phyloP scores from a whole-genome alignment of 768 basidiomycete species.

The Aureoboletus auriporus region DNA sequence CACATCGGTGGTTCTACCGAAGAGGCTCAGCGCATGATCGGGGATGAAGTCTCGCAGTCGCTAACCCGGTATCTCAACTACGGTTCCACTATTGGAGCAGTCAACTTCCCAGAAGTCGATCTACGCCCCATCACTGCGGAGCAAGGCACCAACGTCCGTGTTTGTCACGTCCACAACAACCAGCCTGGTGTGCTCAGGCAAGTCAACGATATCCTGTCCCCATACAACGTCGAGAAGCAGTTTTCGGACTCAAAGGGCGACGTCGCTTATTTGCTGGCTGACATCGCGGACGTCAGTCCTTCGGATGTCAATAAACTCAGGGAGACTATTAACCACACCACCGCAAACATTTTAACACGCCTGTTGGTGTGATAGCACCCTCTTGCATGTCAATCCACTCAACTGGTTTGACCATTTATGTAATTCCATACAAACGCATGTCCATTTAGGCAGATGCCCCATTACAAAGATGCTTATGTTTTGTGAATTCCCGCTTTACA shows the following conservation, averaged over 20 bases:
- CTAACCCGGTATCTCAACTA: conserved; percentile 87
- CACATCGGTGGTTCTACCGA: conserved; percentile 99
- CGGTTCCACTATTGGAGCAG: conserved; percentile 86
- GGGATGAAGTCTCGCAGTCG: conserved; percentile 86
- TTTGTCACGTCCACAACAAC: conserved; percentile 96
- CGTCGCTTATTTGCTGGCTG: conserved; percentile 93
- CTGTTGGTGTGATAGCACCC: conserved; percentile 55
- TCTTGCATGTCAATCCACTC: conserved; percentile 36
- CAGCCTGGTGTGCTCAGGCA: conserved; percentile 90
- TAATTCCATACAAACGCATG: conserved; percentile 5
- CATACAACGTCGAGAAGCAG: conserved; percentile 99
- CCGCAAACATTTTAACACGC: conserved; percentile 86
- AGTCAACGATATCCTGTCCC: conserved; percentile 91
- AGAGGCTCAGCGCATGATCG: conserved; percentile 97
- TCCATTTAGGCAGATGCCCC: background rate
- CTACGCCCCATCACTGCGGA: conserved; percentile 87
- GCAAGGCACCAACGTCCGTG: conserved; percentile 74
- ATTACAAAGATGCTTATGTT: background rate
- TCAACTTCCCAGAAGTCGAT: conserved; percentile 99
- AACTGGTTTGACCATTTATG: conserved; percentile 38
- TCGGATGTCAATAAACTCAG: conserved; percentile 74
- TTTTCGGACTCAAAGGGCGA: conserved; percentile 97
- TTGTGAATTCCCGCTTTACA: background rate
- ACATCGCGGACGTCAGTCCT: conserved; percentile 87
- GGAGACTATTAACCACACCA: conserved; percentile 72